These are phyloP conservation scores for Calonectria ilicicola DNA, from an alignment of 2,329 filamentous ascomycete genomes.

Conservation along the genomic window DNA sequence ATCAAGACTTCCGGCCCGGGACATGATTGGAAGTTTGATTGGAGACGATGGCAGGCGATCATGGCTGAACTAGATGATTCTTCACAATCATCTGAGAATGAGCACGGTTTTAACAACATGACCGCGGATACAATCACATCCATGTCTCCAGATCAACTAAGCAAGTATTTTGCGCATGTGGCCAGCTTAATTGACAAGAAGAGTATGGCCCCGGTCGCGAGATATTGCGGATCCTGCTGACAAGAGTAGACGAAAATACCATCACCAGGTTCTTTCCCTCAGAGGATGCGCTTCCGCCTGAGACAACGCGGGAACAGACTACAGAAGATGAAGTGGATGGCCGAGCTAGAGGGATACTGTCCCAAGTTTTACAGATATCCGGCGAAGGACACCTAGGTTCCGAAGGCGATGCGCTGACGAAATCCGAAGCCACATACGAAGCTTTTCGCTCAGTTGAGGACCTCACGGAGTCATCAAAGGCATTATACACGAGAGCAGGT, in stretches of 20 bases:
- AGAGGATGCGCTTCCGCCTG: conserved; percentile 35
- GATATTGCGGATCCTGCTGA: conserved; percentile 15
- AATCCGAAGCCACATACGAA: conserved; percentile 40
- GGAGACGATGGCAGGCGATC: conserved; percentile 74
- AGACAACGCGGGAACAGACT: conserved; percentile 31
- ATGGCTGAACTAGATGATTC: conserved; percentile 49
- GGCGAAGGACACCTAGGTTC: conserved; percentile 22
- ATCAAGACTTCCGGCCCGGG: conserved; percentile 23
- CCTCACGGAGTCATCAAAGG: conserved; percentile 45
- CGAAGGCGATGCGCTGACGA: background rate
- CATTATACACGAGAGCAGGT: conserved; percentile 50
- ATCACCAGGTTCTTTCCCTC: conserved; percentile 51
- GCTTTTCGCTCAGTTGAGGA: conserved; percentile 47
- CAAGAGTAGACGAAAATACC: conserved; percentile 40
- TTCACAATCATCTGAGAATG: conserved; percentile 20
- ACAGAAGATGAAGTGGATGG: conserved; percentile 43
- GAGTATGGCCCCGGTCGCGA: conserved; percentile 40
- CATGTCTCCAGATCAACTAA: conserved; percentile 71
- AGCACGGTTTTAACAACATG: conserved; percentile 61
- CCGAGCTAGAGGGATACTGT: conserved; percentile 36
- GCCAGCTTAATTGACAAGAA: conserved; percentile 47
- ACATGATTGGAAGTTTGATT: conserved; percentile 65
- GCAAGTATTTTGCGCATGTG: conserved; percentile 70
- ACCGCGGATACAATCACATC: conserved; percentile 71
- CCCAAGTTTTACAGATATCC: conserved; percentile 25